Base-by-base conservation (phyloP, 176 grass and related monocot genomes). In the Cenchrus fungigraminus region DNA sequence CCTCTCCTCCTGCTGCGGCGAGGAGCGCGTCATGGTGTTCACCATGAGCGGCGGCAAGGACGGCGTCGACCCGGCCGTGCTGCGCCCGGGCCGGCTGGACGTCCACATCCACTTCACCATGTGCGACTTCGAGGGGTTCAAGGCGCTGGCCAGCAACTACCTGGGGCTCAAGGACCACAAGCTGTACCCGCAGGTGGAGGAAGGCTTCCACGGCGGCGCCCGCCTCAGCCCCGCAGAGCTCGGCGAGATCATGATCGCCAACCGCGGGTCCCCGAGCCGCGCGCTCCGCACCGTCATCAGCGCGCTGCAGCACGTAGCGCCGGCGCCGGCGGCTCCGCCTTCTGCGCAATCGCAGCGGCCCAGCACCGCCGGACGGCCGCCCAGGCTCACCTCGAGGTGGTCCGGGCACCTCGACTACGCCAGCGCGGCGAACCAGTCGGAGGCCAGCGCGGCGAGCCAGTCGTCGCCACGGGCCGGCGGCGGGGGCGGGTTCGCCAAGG, bases 161-260 rank as follows among this genome's bases (percentile, higher is more conserved):
- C 86, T 99, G 32, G 94, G 97, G 17, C 87, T 97, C 83, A 92
- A 92, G 91, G 97, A 99, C 65, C 94, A 99, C 88, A 99, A 99
- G 68, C 89, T 97, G 17, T 99, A 92, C 88, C 92, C 97, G 4
- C 94, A 94, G 85, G 97, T 99, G 11, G 91, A 99, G 85, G 97
- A 99, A 17, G 90, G 83, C 16, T 97, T 99, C 90, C 94, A 94
- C 54, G 86, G 43, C 78, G 97, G 97, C 75, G 94, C 86, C 0
- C 81, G 72, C 49, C 85, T 99, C 58, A 99, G 94, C 92, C 97
- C 90, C 17, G 94, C 97, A 11, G 97, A 97, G 86, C 92, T 99
- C 56, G 97, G 94, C 44, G 97, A 99, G 90, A 99, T 99, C 73
- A 97, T 99, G 97, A 90, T 99, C 79, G 83, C 90, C 61, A 94